Evolutionary conservation across 495 filamentous ascomycete genomes (phyloP).

Genomic region (Parmelia sp.): DNA sequence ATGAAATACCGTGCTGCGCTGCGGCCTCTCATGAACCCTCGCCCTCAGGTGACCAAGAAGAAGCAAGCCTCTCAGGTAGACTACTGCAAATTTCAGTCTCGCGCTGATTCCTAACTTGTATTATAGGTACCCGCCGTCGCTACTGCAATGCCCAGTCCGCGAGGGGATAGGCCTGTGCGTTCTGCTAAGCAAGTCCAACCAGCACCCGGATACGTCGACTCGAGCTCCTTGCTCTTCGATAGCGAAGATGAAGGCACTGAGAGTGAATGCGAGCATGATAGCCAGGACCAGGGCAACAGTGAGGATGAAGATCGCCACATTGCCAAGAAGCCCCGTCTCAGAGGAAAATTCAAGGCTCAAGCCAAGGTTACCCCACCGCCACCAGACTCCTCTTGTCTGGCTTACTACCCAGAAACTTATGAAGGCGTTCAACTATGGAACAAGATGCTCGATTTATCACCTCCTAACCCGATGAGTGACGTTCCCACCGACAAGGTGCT

Average conservation of each 20-base stretch:
- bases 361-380: not conserved
- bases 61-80: not conserved
- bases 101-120: not conserved
- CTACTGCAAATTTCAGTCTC: not conserved
- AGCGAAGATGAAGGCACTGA: conserved; percentile 8
- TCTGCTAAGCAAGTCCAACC: conserved; percentile 1
- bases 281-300: conserved; percentile 1
- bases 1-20: too few relatives aligned
- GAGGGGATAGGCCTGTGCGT: conserved; percentile 7
- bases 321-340: conserved; percentile 1
- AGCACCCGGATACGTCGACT: conserved; percentile 9
- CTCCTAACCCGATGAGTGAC: not conserved
- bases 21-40: not conserved
- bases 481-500: not conserved
- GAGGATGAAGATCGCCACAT: conserved; percentile 2
- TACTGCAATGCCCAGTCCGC: not conserved
- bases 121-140: not conserved
- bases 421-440: not conserved
- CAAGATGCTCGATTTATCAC: conserved; percentile 5
- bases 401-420: not conserved
- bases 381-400: not conserved
- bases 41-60: not conserved
- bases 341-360: not conserved
- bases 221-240: conserved; percentile 12
- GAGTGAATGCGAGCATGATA: not conserved